Base-by-base conservation (phyloP, 176 grass and related monocot genomes). In the Bromus sterilis region DNA sequence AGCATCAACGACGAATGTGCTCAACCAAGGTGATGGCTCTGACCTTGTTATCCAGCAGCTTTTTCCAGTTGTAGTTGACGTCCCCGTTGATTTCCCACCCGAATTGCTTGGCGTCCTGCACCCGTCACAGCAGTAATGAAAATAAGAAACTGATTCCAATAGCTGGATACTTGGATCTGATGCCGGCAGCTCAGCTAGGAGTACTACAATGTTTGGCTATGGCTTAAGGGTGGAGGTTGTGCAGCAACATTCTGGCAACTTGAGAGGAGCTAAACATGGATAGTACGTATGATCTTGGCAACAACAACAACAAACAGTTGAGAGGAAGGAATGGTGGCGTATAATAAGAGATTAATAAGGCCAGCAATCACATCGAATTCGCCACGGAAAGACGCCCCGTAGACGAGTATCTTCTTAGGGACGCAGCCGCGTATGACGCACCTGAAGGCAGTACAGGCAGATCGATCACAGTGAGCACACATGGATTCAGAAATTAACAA, bases 401-500 rank as follows among this genome's bases (percentile, higher is more conserved):
- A 98, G 40, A 98, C 95, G 8, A 98, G 74, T 37, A 98, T 98
- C 90, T 98, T 98, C 78, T 98, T 98, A 2, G 95, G 95, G 24
- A 98, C 95, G 43, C 95, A 98, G 36, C 95, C 95, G 58, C 95
- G 95, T 74, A 98, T 98, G 28, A 98, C 95, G 34, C 95, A 98
- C 44, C 95, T 98, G 0, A 86, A 34, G 4, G 25, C 28, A 86
- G 31, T 21, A n/a, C n/a, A 66, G 16, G 34, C 1, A 65, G 31
- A 35, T 15, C 32, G 7, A 59, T 29, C 24, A 29, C 36, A 24
- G 76, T 77, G 36, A 87, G 66, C 42, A 49, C 15, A 9, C 24
- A 30, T 3, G 21, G 4, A 37, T 65, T 70, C 7, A 30, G 42
- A 75, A 2, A 74, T 18, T 43, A 74, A 10, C 3, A 32, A 14